phyloP scores from a whole-genome alignment of 2,329 filamentous ascomycete species.

The Neophaeococcomyces aloes region DNA sequence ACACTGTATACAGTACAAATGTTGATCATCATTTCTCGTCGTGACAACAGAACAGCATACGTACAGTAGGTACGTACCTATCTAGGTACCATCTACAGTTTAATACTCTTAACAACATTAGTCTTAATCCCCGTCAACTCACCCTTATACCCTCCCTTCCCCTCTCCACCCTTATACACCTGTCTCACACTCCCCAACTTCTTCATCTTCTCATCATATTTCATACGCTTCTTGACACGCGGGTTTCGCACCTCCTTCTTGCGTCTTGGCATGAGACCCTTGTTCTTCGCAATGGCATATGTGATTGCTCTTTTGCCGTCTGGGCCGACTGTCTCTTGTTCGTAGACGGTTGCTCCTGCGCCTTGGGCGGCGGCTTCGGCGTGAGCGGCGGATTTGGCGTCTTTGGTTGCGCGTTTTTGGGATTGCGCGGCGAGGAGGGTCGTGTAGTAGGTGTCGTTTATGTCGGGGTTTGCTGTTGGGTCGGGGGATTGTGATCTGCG shows the following conservation, averaged over 20 bases:
- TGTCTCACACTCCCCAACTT: slow-evolving; percentile 81
- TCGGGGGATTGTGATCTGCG: no score
- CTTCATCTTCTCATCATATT: slow-evolving; percentile 95
- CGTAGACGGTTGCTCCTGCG: slow-evolving; percentile 50
- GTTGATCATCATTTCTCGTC: no score
- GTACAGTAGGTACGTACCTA: no score
- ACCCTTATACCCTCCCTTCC: slow-evolving; percentile 76
- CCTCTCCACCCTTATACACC: slow-evolving; percentile 75
- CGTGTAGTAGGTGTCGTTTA: slow-evolving; percentile 59
- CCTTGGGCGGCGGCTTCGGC: slow-evolving; percentile 47
- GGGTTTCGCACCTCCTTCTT: slow-evolving; percentile 95
- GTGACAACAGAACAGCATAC: no score
- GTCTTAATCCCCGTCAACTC: slow-evolving; percentile 94
- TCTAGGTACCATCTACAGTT: no score
- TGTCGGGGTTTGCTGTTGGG: slow-evolving; percentile 34
- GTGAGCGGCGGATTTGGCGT: no score
- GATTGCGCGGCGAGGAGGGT: slow-evolving; percentile 57
- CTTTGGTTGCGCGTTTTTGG: slow-evolving; percentile 59
- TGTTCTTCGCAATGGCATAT: slow-evolving; percentile 95
- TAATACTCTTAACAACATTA: slow-evolving; percentile 83
- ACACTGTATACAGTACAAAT: no score
- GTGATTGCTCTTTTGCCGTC: slow-evolving; percentile 89
- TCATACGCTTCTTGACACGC: slow-evolving; percentile 94
- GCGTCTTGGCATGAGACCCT: slow-evolving; percentile 76
- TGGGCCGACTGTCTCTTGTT: slow-evolving; percentile 58